phyloP scores from a whole-genome alignment of 495 filamentous ascomycete species.

The Apiosordaria backusii region DNA sequence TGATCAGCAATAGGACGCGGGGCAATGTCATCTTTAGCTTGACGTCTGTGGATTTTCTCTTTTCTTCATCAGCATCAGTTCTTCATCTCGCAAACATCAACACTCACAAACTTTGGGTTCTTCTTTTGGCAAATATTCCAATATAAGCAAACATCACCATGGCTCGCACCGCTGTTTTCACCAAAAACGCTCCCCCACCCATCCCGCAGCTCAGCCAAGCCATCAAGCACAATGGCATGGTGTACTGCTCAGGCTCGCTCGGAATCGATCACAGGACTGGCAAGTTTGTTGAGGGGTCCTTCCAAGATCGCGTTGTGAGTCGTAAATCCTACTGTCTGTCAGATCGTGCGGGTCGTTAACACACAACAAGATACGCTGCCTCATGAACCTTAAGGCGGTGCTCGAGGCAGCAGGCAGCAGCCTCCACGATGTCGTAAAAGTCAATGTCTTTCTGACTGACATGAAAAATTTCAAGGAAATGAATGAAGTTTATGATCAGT shows the following conservation, averaged over 20 bases:
- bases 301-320: slow-evolving; percentile 55
- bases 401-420: slow-evolving; percentile 58
- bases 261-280: slow-evolving; percentile 50
- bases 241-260: slow-evolving; percentile 56
- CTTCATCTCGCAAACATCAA: background rate
- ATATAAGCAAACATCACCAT: slow-evolving; percentile 14
- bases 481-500: slow-evolving; percentile 57
- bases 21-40: background rate
- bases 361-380: slow-evolving; percentile 40
- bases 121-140: background rate
- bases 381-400: slow-evolving; percentile 59
- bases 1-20: background rate
- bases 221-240: slow-evolving; percentile 54
- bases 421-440: slow-evolving; percentile 60
- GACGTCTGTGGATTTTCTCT: background rate
- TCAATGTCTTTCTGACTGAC: slow-evolving; percentile 62
- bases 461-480: slow-evolving; percentile 66
- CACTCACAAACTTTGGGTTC: background rate
- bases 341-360: background rate
- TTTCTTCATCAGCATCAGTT: background rate
- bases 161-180: slow-evolving; percentile 38
- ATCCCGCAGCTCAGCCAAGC: slow-evolving; percentile 55
- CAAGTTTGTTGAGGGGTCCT: slow-evolving; percentile 48
- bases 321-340: background rate
- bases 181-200: slow-evolving; percentile 52